Evolutionary conservation across 495 filamentous ascomycete genomes (phyloP), one percentile per base, ranked within the genome.

Genomic region (Podospora pseudopauciseta): DNA sequence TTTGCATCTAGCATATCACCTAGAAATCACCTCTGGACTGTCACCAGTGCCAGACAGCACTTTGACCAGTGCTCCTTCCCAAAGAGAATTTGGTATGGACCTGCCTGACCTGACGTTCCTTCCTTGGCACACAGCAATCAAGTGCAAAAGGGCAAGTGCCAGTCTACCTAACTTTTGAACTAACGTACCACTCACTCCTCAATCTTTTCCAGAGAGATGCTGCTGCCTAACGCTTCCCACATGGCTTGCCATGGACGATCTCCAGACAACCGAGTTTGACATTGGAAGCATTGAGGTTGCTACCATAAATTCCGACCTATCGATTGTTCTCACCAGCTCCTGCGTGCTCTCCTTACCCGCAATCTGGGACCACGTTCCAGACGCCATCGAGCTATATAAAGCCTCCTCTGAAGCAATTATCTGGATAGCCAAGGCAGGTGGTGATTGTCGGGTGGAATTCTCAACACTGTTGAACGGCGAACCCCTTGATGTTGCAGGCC

Each of bases 391-490:
- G 11, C 28, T 78, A 11, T 65, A 9, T 16, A 30, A 68, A 4
- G 65, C 68, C 15, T 71, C 64, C 4, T 62, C 65, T 15, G 30
- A 60, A 0, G 76, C 74, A 1, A 56, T 59, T 0, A 58, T 78
- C 11, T 78, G 74, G 73, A 68, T 78, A 30, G 66, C 76, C 1
- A 76, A 75, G 67, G 73, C 71, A 30, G 71, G 74, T 3, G 71
- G 74, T 3, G 73, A 71, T 49, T 76, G 74, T 57, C 67, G 64
- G 63, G 28, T 77, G 19, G 67, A 75, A 1, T 65, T 77, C 28
- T 34, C 26, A 57, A 71, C 65, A 13, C 15, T 66, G 20, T 28
- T 77, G n/a, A 71, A 73, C 18, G 72, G 56, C 2, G 49, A 66
- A 18, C 20, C 34, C 5, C 63, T 69, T 1, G 74, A 44, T n/a